These are phyloP conservation scores for Datisca glomerata DNA, from an alignment of 306 rosid species.

Conservation along the genomic window DNA sequence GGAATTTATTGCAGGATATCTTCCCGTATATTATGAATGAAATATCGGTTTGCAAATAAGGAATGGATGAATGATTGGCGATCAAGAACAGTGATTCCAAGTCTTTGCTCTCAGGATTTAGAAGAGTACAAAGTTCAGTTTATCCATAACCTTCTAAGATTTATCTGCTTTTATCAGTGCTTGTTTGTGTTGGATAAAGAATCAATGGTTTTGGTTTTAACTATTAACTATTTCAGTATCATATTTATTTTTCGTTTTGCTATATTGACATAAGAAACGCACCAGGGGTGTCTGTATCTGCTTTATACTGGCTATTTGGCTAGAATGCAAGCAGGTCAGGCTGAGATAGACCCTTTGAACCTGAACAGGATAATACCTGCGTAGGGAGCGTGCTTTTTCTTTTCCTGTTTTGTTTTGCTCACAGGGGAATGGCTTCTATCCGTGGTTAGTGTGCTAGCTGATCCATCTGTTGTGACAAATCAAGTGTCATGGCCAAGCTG, in stretches of 20 bases:
- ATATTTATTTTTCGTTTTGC: background rate
- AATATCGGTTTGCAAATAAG: slow-evolving; percentile 16
- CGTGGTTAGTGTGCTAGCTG: slow-evolving; percentile 22
- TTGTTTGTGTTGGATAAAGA: slow-evolving; percentile 36
- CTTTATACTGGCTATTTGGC: slow-evolving; percentile 36
- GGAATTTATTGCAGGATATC: no score
- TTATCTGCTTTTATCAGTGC: slow-evolving; percentile 13
- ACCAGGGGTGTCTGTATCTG: slow-evolving; percentile 99
- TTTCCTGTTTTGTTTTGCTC: slow-evolving; percentile 22
- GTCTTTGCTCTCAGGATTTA: slow-evolving; percentile 23
- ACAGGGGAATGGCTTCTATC: slow-evolving; percentile 38
- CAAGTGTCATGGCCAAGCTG: slow-evolving; percentile 17
- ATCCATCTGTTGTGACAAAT: slow-evolving; percentile 12
- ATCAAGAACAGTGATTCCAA: slow-evolving; percentile 16
- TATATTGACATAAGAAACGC: slow-evolving; percentile 59
- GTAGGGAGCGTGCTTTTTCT: slow-evolving; percentile 97
- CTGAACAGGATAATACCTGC: slow-evolving; percentile 99
- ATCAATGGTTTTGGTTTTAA: slow-evolving; percentile 4
- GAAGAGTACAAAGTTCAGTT: slow-evolving; percentile 39
- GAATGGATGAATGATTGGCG: no score
- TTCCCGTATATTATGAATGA: slow-evolving; percentile 11
- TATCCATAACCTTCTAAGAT: slow-evolving; percentile 15
- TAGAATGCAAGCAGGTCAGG: slow-evolving; percentile 53
- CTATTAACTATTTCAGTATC: slow-evolving; percentile 8
- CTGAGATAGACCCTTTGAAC: slow-evolving; percentile 99